phyloP scores from a whole-genome alignment of 202 grass and related monocot genomes.

The Schoenoplectus tabernaemontani region DNA sequence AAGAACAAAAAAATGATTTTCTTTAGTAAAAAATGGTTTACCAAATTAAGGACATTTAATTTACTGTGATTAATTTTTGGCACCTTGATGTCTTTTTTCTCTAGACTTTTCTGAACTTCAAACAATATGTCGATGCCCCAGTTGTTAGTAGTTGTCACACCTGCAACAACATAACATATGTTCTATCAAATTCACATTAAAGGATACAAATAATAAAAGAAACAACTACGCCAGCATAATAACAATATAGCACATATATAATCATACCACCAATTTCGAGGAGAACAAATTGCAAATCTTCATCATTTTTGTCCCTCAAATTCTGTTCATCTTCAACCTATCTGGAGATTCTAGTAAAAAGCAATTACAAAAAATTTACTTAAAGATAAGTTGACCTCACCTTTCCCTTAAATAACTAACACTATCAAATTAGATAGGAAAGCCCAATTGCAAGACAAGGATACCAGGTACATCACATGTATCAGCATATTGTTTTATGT shows the following conservation, averaged over 20 bases:
- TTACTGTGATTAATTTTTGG: no score
- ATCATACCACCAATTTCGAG: constrained; percentile 62
- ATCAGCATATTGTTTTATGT: constrained; percentile 55
- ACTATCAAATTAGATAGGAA: constrained; percentile 62
- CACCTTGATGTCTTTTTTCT: no score
- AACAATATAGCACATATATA: constrained; percentile 8
- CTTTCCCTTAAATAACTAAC: constrained; percentile 73
- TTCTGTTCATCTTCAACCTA: constrained; percentile 71
- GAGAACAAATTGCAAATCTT: constrained; percentile 49
- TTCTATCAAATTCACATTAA: no score
- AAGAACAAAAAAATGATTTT: no score
- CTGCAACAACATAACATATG: no score
- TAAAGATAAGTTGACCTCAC: constrained; percentile 17
- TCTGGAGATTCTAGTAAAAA: constrained; percentile 54
- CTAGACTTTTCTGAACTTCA: no score
- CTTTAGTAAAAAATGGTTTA: no score
- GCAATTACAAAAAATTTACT: constrained; percentile 8
- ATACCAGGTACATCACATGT: constrained; percentile 33
- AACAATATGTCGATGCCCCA: no score
- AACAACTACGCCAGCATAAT: neutral
- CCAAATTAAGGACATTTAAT: no score
- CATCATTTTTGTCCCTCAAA: constrained; percentile 19
- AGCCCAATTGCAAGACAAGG: constrained; percentile 57
- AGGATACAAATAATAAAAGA: no score
- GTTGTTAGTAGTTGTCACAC: no score